Percentiles rank a stretch among this genome's conserved stretches.
These are phyloP conservation scores for Mycena amicta DNA, from an alignment of 768 basidiomycete genomes.

Conservation along the genomic window DNA sequence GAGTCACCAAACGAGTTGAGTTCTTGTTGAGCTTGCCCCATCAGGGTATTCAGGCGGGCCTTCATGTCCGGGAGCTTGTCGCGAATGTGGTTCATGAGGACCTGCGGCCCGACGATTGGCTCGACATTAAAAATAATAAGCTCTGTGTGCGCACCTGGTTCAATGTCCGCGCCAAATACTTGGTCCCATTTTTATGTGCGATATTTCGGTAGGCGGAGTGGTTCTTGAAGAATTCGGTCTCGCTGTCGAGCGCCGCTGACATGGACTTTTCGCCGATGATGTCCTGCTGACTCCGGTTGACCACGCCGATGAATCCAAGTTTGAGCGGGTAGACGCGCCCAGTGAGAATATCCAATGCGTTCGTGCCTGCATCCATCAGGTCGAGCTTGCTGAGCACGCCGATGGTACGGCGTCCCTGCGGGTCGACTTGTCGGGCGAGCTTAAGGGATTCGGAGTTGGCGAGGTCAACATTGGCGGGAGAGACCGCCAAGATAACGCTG, in stretches of 20 bases:
- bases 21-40: constrained; percentile 99
- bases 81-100: constrained; percentile 95
- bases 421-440: constrained; percentile 92
- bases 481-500: constrained; percentile 93
- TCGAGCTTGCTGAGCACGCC: constrained; percentile 97
- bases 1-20: constrained; percentile 95
- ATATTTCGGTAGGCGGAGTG: constrained; percentile 95
- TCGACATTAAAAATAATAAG: neutral
- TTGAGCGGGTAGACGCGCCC: constrained; percentile 98
- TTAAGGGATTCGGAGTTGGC: constrained; percentile 98
- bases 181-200: constrained; percentile 96
- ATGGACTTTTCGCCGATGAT: constrained; percentile 88
- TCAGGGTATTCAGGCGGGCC: constrained; percentile 93
- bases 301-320: constrained; percentile 96
- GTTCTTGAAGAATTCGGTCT: constrained; percentile 87
- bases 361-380: constrained; percentile 99
- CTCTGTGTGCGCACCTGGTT: constrained; percentile 69
- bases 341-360: constrained; percentile 93
- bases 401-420: constrained; percentile 94
- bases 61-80: constrained; percentile 99
- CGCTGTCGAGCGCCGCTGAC: constrained; percentile 80
- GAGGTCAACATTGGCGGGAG: constrained; percentile 96
- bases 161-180: constrained; percentile 87
- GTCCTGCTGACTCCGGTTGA: constrained; percentile 97
- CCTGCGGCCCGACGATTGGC: constrained; percentile 42